Percentiles rank a stretch among this genome's conserved stretches.
phyloP scores from a whole-genome alignment of 805 yeast genomes.

The Candida tallmaniae region DNA sequence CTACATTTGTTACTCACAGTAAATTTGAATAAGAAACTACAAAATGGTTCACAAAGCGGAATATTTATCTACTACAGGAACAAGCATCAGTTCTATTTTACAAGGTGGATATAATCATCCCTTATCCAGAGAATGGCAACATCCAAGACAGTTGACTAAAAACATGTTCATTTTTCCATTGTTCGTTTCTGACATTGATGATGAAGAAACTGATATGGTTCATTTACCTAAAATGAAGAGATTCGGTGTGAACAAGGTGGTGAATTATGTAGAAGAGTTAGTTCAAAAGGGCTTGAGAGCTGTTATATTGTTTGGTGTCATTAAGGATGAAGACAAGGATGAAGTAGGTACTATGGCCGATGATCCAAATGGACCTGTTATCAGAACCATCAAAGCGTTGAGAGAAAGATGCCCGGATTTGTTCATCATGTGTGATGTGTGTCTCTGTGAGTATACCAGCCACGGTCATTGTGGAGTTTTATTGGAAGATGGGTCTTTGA shows the following conservation, averaged over 20 bases:
- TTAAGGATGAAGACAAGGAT: constrained; percentile 74
- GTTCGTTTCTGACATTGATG: constrained; percentile 74
- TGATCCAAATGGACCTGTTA: constrained; percentile 95
- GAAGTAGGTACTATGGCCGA: constrained; percentile 85
- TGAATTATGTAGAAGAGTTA: constrained; percentile 64
- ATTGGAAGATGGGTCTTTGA: constrained; percentile 80
- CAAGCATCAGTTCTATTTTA: constrained; percentile 68
- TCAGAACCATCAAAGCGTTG: constrained; percentile 66
- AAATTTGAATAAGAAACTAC: no score
- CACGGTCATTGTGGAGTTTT: constrained; percentile 98
- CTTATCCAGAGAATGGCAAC: constrained; percentile 85
- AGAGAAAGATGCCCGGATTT: constrained; percentile 69
- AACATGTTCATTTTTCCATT: constrained; percentile 91
- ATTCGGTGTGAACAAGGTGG: constrained; percentile 74
- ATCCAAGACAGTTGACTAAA: constrained; percentile 75
- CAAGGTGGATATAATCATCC: constrained; percentile 97
- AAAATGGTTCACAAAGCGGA: constrained; percentile 61
- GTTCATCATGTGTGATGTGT: constrained; percentile 89
- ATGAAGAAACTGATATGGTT: constrained; percentile 70
- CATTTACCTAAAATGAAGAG: constrained; percentile 87
- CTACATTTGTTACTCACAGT: no score
- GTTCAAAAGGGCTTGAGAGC: constrained; percentile 79
- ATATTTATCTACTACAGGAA: constrained; percentile 53
- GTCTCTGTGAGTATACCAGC: constrained; percentile 92
- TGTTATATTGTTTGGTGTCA: constrained; percentile 88